Base-by-base conservation (phyloP, 768 basidiomycete species). In the Lentinula sp. region DNA sequence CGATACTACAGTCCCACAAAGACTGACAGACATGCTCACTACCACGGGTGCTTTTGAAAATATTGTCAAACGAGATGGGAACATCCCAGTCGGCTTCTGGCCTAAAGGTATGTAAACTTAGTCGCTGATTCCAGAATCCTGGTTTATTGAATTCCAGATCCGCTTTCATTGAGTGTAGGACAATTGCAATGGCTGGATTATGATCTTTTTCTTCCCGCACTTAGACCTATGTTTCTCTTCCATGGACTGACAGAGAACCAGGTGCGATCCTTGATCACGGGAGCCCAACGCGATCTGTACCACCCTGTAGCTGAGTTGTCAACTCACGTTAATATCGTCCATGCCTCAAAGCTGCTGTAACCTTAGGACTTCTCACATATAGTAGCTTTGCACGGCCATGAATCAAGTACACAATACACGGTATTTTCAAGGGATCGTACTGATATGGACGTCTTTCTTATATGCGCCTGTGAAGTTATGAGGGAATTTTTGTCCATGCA, bases 111-210 rank as follows among this genome's bases (percentile, higher is more conserved):
- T 49, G 32, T 53, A 52, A 54, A 10, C 16, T 15, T 40, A 16
- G 11, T 59, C 63, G 46, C 62, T 59, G 35, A n/a, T 35, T 48
- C 60, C 59, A 21, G 59, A 45, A 39, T 53, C 63, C 15, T 59
- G 40, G 50, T 37, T 58, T 60, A 21, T 58, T 66, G 55, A 50
- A 39, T 49, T 31, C 45, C 23, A 88, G 87, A 88, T 70, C 76
- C 78, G 7, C 73, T 80, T 57, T 75, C 81, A 39, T 77, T 88
- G 39, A 87, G 84, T 23, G 80, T 87, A 53, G 87, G 86, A 6
- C 86, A 89, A 65, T 71, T 89, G 21, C 85, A 86, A 43, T 89
- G 88, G 88, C 83, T 88, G 84, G 82, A 84, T 63, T 84, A 83
- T 65, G 88, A 89, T 64, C 76, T 82, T 23, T 77, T 88, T 63